Base-by-base conservation (phyloP, 192 early-diverging fungal genomes). In the Backusella liffmaniae region DNA sequence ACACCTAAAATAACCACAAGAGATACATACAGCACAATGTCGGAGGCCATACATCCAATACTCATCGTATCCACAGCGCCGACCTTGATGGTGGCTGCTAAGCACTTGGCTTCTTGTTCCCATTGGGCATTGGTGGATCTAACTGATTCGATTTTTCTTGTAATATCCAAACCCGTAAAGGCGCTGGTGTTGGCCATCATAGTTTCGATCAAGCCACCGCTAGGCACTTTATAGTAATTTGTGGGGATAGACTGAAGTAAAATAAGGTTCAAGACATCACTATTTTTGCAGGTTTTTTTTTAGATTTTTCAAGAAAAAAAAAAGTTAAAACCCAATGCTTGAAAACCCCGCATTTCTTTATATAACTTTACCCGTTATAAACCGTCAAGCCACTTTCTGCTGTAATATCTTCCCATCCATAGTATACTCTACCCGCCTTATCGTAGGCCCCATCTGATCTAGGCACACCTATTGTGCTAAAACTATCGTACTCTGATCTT, bases 11-110 rank as follows among this genome's bases (percentile, higher is more conserved):
- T 89, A 56, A 93, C 87, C 74, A 87, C 84, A 66, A 96, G 85
- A 15, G 95, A 95, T 16, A 92, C 86, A 70, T 92, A 96, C 39
- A 96, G 85, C 41, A 89, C 81, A 29, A 93, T 86, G 51, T 90
- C 84, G 6, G 95, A 91, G 1, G 92, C 88, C 74, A 96, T 90
- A 80, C 97, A 98, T 1, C 96, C 96, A 67, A 95, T 81, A 10
- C 91, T 89, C 68, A 88, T 88, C 16, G 91, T 87, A 73, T 97
- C 95, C 46, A 98, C 84, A 4, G 83, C 85, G 3, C 95, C 97
- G 15, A 96, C 91, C 35, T 89, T 86, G 80, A 94, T 92, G 67
- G 93, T 85, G n/a, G 95, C 90, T 53, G 86, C 75, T n/a, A 96
- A 81, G 79, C 96, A 98, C 21, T 85, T 77, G 56, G 91, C 95